Percentiles rank a stretch among this genome's conserved stretches.
Evolutionary conservation across 306 rosid species (phyloP).

Genomic region (Lablab purpureus): DNA sequence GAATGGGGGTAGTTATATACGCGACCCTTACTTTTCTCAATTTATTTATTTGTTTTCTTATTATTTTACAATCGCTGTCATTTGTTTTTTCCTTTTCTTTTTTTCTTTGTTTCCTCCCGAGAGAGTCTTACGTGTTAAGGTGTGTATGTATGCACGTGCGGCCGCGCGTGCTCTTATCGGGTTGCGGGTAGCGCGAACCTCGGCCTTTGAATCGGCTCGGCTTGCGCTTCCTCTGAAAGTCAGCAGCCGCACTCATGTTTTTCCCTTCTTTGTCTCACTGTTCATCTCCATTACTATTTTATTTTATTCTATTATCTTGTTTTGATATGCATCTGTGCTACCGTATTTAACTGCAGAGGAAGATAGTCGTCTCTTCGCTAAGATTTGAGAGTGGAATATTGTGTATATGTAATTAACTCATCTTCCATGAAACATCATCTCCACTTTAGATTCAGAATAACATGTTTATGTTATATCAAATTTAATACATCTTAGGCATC

Average conservation of each 20-base stretch:
- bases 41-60: background rate
- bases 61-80: background rate
- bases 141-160: slow-evolving; percentile 67
- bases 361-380: slow-evolving; percentile 23
- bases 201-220: slow-evolving; percentile 72
- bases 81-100: background rate
- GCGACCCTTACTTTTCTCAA: slow-evolving; percentile 15
- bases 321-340: background rate
- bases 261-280: background rate
- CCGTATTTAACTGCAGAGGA: slow-evolving; percentile 8
- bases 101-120: slow-evolving; percentile 5
- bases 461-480: too few relatives aligned
- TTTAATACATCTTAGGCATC: too few relatives aligned
- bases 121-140: slow-evolving; percentile 42
- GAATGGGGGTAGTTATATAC: slow-evolving; percentile 56
- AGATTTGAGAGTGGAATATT: background rate
- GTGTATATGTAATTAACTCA: too few relatives aligned
- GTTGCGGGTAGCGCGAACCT: slow-evolving; percentile 60
- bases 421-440: too few relatives aligned
- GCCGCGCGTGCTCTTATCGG: slow-evolving; percentile 58
- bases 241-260: slow-evolving; percentile 18
- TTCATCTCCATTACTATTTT: background rate
- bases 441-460: too few relatives aligned
- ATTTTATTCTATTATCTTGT: background rate
- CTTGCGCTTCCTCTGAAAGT: slow-evolving; percentile 49